Percentiles rank a stretch among this genome's conserved stretches.
Conservation (phyloP, 2,329 filamentous ascomycete genomes). For the Fusarium pseudoanthophilum region DNA sequence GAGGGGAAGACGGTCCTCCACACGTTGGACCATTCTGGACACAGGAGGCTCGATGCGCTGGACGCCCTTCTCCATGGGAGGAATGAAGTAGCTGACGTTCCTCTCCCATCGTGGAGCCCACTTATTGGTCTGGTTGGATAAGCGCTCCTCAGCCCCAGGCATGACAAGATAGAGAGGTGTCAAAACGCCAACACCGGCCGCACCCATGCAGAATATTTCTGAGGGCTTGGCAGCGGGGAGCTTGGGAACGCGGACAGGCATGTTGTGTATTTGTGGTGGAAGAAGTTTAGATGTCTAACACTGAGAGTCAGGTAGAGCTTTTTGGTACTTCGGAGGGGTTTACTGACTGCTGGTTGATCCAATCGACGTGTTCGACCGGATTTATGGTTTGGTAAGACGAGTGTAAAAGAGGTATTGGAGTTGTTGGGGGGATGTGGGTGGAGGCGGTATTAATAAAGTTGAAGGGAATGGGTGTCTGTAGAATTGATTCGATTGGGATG, state of each 20-base stretch:
- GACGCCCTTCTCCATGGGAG: constrained; percentile 59
- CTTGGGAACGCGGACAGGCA: constrained; percentile 59
- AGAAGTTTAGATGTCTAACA: neutral
- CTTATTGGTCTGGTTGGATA: constrained; percentile 64
- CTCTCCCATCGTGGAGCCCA: constrained; percentile 71
- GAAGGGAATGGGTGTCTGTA: neutral
- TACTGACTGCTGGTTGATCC: constrained; percentile 23
- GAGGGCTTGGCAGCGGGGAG: constrained; percentile 60
- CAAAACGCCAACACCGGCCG: constrained; percentile 64
- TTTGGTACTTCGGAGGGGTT: too few relatives aligned
- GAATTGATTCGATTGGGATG: constrained; percentile 15
- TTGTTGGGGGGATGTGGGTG: neutral
- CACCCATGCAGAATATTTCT: constrained; percentile 64
- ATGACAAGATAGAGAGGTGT: constrained; percentile 68
- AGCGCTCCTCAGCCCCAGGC: constrained; percentile 65
- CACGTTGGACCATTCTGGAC: constrained; percentile 55
- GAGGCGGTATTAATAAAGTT: neutral
- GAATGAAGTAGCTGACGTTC: constrained; percentile 64
- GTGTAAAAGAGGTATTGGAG: neutral
- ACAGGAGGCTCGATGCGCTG: constrained; percentile 62
- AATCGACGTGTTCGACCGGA: constrained; percentile 7
- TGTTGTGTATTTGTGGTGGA: constrained; percentile 48
- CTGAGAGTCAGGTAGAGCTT: neutral
- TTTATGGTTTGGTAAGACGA: neutral
- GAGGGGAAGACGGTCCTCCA: constrained; percentile 61